A percentile compares a stretch with the other conserved stretches of the same genome.
These are phyloP conservation scores for Cadophora gregata DNA, from an alignment of 2,329 filamentous ascomycete genomes.

Conservation along the genomic window DNA sequence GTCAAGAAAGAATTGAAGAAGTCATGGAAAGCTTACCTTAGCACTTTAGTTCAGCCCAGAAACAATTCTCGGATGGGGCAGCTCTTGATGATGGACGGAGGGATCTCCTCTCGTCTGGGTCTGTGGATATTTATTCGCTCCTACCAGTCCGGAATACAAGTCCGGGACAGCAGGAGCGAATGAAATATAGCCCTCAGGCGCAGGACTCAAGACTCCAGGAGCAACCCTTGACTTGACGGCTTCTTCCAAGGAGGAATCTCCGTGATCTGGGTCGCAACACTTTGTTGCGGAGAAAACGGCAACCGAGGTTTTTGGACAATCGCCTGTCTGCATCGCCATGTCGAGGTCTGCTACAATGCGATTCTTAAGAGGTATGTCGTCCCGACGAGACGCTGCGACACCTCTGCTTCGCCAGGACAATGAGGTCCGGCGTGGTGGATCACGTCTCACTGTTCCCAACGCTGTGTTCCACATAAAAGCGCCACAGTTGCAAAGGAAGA, in stretches of 20 bases:
- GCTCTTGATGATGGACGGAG: not conserved
- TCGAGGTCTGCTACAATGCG: not conserved
- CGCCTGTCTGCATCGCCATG: not conserved
- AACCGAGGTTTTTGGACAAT: not conserved
- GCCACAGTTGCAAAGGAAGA: not conserved
- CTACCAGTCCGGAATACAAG: slow-evolving; percentile 9
- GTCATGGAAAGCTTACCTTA: no score
- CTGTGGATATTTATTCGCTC: not conserved
- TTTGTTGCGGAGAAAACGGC: no score
- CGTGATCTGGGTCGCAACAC: not conserved
- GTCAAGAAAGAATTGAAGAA: not conserved
- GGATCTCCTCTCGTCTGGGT: not conserved
- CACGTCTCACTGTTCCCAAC: not conserved
- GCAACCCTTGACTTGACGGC: not conserved
- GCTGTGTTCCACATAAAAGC: not conserved
- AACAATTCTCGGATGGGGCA: not conserved
- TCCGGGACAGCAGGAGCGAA: slow-evolving; percentile 4
- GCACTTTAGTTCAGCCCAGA: not conserved
- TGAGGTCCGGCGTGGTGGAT: not conserved
- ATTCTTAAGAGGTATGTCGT: no score
- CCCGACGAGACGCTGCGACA: not conserved
- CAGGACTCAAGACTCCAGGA: not conserved
- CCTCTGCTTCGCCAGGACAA: not conserved
- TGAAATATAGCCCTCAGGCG: not conserved
- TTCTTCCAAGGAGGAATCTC: not conserved